phyloP scores from a whole-genome alignment of 1,139 yeast genomes.

The Yamadazyma diddensiae region DNA sequence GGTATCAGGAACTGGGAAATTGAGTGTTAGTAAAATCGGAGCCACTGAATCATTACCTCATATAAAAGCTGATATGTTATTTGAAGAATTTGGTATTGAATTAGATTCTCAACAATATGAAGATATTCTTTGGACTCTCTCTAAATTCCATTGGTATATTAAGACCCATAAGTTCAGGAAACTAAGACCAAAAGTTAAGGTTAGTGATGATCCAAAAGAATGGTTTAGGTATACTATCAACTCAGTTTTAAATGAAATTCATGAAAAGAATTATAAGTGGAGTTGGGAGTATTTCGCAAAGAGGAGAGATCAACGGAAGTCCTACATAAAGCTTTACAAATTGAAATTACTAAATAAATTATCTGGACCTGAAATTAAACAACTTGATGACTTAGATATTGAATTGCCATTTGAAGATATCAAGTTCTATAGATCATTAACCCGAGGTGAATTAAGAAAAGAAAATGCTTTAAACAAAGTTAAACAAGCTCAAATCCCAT shows the following conservation, averaged over 20 bases:
- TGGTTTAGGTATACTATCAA: conserved; percentile 84
- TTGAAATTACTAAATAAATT: conserved; percentile 36
- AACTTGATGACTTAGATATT: conserved; percentile 54
- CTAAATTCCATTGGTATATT: conserved; percentile 74
- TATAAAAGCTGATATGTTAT: conserved; percentile 69
- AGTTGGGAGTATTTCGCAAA: conserved; percentile 80
- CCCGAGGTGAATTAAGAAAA: conserved; percentile 62
- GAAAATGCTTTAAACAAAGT: conserved; percentile 34
- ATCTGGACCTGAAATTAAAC: conserved; percentile 34
- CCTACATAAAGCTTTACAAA: conserved; percentile 71
- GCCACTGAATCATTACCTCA: conserved; percentile 71
- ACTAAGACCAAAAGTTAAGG: conserved; percentile 60
- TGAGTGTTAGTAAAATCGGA: conserved; percentile 77
- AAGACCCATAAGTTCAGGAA: conserved; percentile 74
- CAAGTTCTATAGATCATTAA: conserved; percentile 78
- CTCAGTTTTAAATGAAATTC: conserved; percentile 74
- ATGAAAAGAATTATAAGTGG: conserved; percentile 77
- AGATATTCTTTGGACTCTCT: conserved; percentile 77
- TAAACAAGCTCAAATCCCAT: conserved; percentile 10
- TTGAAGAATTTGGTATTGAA: conserved; percentile 84
- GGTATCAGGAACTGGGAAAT: conserved; percentile 82
- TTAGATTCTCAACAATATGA: conserved; percentile 83
- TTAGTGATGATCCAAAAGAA: conserved; percentile 64
- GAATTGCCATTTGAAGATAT: conserved; percentile 73
- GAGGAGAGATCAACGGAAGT: conserved; percentile 68